These are phyloP conservation scores for Silene uniflora DNA, from an alignment of 148 eudicot species.

Conservation along the genomic window DNA sequence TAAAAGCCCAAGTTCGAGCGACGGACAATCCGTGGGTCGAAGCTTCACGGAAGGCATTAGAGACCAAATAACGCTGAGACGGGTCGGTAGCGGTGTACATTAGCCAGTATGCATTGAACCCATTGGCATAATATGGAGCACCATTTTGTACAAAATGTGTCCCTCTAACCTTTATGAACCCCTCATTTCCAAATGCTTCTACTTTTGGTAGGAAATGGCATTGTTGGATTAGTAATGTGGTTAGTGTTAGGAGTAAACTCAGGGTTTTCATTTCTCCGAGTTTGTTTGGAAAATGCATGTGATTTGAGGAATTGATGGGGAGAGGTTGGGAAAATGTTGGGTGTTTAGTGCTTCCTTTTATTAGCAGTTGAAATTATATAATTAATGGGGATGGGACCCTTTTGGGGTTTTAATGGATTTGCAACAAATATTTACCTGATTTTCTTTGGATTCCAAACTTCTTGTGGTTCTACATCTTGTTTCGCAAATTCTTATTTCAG, in stretches of 20 bases:
- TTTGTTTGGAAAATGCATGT: background rate
- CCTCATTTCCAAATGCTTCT: slow-evolving; percentile 22
- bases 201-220: slow-evolving; percentile 14
- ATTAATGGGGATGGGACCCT: too few relatives aligned
- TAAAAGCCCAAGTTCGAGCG: slow-evolving; percentile 95
- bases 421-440: too few relatives aligned
- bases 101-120: slow-evolving; percentile 97
- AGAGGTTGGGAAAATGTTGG: too few relatives aligned
- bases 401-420: too few relatives aligned
- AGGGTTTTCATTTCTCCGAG: slow-evolving; percentile 19
- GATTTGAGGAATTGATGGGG: too few relatives aligned
- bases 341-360: too few relatives aligned
- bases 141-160: slow-evolving; percentile 73
- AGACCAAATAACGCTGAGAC: slow-evolving; percentile 60
- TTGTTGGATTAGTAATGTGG: slow-evolving; percentile 22
- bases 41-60: slow-evolving; percentile 72
- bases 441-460: too few relatives aligned
- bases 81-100: slow-evolving; percentile 85
- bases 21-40: slow-evolving; percentile 64
- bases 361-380: too few relatives aligned
- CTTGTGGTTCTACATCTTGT: too few relatives aligned
- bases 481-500: too few relatives aligned
- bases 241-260: background rate
- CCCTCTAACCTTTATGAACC: slow-evolving; percentile 64
- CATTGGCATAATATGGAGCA: slow-evolving; percentile 75